A percentile compares a stretch with the other conserved stretches of the same genome.
phyloP scores from a whole-genome alignment of 2,329 filamentous ascomycete genomes.

The Cladosporium sp. region DNA sequence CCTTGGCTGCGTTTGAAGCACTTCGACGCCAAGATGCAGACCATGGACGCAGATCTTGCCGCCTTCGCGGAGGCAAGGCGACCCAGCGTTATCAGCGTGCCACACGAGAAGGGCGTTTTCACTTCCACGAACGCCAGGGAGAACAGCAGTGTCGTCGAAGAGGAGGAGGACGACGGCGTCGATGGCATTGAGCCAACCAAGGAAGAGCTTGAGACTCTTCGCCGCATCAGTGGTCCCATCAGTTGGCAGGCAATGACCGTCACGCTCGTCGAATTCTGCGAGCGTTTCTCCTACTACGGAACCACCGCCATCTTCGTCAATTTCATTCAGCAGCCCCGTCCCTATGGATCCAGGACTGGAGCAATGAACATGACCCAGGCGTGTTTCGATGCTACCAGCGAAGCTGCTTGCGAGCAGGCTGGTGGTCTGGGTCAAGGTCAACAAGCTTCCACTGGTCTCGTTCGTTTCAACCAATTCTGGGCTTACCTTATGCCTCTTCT shows the following conservation, averaged over 20 bases:
- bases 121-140: conserved; percentile 11
- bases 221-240: conserved; percentile 42
- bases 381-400: conserved; percentile 32
- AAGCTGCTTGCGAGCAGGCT: conserved; percentile 29
- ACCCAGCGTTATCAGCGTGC: conserved; percentile 17
- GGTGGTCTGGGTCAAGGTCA: conserved; percentile 39
- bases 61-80: conserved; percentile 23
- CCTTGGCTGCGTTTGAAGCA: conserved; percentile 6
- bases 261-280: conserved; percentile 46
- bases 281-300: conserved; percentile 43
- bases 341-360: conserved; percentile 34
- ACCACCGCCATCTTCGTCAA: conserved; percentile 46
- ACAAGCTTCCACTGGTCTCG: conserved; percentile 40
- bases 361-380: conserved; percentile 31
- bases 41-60: conserved; percentile 12
- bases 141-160: conserved; percentile 12
- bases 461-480: conserved; percentile 46
- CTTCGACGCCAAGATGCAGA: conserved; percentile 6
- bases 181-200: conserved; percentile 32
- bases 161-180: conserved; percentile 11
- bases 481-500: conserved; percentile 42
- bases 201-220: conserved; percentile 39
- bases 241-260: conserved; percentile 44
- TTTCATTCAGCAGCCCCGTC: conserved; percentile 37
- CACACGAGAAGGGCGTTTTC: conserved; percentile 10